Base-by-base conservation (phyloP, 768 basidiomycete genomes). In the Pleurotus ostreatus region DNA sequence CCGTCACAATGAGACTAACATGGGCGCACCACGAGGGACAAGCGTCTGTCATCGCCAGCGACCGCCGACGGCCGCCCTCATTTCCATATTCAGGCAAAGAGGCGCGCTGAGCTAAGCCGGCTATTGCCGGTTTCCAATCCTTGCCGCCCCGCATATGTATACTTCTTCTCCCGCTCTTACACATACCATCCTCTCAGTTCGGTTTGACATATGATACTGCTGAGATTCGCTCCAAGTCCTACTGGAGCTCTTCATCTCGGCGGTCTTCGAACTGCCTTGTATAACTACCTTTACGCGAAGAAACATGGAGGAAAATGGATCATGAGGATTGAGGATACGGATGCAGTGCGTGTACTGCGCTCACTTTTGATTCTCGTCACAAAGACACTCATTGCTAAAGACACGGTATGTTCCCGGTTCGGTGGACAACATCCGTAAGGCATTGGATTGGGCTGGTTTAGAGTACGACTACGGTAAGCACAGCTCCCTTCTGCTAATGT, bases 201-300 rank as follows among this genome's bases (percentile, higher is more conserved):
- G 20, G 20, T 20, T 20, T 20, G 20, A 20, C 20, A 20, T 20
- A 85, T 85, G 77, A 79, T 78, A 9, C 75, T 94, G 15, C 70
- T 98, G 13, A 86, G 97, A 13, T 98, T 99, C 69, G 97, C 96
- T 2, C 97, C 97, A 1, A 98, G 97, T 1, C 97, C 97, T 1
- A 99, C 97, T 0, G 97, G 97, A 1, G 81, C 88, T 30, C 75
- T 98, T 4, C 97, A 99, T 69, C 84, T 99, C 1, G 97, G 97
- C 0, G 97, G 97, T 0, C 82, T 99, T 12, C 76, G 97, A 15
- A 98, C 95, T 55, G 97, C 95, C 0, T 74, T 99, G 2, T 96
- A 94, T 71, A 98, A 98, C 65, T 82, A 97, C 65, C 70, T 98
- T 0, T 86, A 88, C 55, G 91, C 96, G 7, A 80, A 79, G 63